Evolutionary conservation across 2,329 filamentous ascomycete species (phyloP).

Genomic region (Fusarium proliferatum): DNA sequence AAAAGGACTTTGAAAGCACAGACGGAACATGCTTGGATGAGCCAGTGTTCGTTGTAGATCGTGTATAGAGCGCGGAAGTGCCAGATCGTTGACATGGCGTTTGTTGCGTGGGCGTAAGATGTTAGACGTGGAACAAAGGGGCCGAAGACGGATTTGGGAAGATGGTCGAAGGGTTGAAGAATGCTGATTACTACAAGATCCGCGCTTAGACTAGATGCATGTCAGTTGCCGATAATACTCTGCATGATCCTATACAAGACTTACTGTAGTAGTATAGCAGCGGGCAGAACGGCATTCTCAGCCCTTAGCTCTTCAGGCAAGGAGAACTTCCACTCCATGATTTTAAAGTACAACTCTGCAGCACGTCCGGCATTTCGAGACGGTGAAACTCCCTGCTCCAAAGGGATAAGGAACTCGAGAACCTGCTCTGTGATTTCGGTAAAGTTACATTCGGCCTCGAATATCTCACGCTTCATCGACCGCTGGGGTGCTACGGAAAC

Average conservation of each 20-base stretch:
- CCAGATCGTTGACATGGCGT: slow-evolving; percentile 34
- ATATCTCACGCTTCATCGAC: slow-evolving; percentile 23
- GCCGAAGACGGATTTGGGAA: slow-evolving; percentile 22
- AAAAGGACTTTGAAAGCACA: slow-evolving; percentile 26
- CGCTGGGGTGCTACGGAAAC: slow-evolving; percentile 4
- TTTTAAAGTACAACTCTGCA: slow-evolving; percentile 5
- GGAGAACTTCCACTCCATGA: slow-evolving; percentile 30
- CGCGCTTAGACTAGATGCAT: background rate
- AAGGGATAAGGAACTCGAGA: slow-evolving; percentile 19
- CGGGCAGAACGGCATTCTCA: slow-evolving; percentile 17
- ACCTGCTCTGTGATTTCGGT: slow-evolving; percentile 26
- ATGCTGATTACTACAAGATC: slow-evolving; percentile 25
- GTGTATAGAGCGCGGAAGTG: slow-evolving; percentile 27
- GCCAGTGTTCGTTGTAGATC: slow-evolving; percentile 20
- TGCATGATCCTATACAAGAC: background rate
- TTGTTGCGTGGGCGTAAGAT: slow-evolving; percentile 22
- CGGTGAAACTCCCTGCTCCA: background rate
- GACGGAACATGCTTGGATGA: slow-evolving; percentile 19
- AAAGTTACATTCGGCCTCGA: slow-evolving; percentile 23
- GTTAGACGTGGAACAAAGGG: slow-evolving; percentile 14
- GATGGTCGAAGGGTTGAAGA: slow-evolving; percentile 17
- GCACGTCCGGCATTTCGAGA: background rate
- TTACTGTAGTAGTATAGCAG: slow-evolving; percentile 23
- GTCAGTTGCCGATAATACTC: background rate
- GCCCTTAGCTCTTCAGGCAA: slow-evolving; percentile 18